Percentiles rank a stretch among this genome's conserved stretches.
phyloP scores from a whole-genome alignment of 805 yeast species.

The Schwanniomyces yamadae region DNA sequence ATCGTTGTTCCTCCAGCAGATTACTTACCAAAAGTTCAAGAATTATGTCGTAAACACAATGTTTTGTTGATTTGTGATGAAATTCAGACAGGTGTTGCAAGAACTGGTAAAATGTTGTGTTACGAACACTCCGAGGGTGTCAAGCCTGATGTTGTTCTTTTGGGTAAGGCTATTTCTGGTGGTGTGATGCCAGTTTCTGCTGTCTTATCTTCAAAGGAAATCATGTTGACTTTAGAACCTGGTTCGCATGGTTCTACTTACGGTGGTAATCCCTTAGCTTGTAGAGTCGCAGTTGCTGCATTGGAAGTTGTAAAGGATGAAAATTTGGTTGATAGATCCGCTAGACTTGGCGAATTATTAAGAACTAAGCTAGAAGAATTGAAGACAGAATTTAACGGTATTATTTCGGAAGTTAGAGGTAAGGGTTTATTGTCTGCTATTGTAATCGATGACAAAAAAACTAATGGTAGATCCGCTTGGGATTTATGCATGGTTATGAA shows the following conservation, averaged over 20 bases:
- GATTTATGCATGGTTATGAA: conserved; percentile 89
- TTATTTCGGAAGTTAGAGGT: conserved; percentile 70
- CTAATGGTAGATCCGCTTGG: conserved; percentile 94
- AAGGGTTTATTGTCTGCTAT: conserved; percentile 86
- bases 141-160: conserved; percentile 83
- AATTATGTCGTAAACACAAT: conserved; percentile 76
- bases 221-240: conserved; percentile 86
- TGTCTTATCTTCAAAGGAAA: conserved; percentile 83
- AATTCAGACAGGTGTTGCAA: conserved; percentile 95
- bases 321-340: conserved; percentile 76
- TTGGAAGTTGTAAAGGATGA: conserved; percentile 87
- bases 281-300: conserved; percentile 91
- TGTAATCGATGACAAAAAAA: conserved; percentile 80
- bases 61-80: conserved; percentile 92
- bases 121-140: conserved; percentile 77
- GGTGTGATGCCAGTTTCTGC: conserved; percentile 93
- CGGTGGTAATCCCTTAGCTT: conserved; percentile 96
- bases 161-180: conserved; percentile 95
- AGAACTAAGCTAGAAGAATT: conserved; percentile 56
- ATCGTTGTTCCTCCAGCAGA: conserved; percentile 89
- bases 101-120: conserved; percentile 93
- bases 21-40: conserved; percentile 71
- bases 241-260: conserved; percentile 98
- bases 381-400: conserved; percentile 50
- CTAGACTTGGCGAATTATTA: conserved; percentile 66